A percentile compares a stretch with the other conserved stretches of the same genome.
Evolutionary conservation across 371 early-diverging fungal genomes (phyloP).

Genomic region (Mucor irregularis): DNA sequence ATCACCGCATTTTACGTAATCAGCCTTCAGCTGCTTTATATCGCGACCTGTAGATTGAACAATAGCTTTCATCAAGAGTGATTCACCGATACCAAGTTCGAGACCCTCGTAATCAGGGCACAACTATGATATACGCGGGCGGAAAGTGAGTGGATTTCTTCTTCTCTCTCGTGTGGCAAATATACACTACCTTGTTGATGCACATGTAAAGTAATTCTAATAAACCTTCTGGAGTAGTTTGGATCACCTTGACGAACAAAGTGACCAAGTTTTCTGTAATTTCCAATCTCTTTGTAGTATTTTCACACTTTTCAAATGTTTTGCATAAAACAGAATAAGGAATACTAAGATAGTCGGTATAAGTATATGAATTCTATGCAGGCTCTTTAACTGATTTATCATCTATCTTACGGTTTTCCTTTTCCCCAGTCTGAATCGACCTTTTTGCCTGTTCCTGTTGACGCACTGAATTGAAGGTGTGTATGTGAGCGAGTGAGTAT

Average conservation of each 20-base stretch:
- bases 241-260: slow-evolving; percentile 78
- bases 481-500: background rate
- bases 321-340: slow-evolving; percentile 86
- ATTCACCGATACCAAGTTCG: slow-evolving; percentile 97
- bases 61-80: slow-evolving; percentile 92
- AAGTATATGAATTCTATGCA: background rate
- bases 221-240: slow-evolving; percentile 68
- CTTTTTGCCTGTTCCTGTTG: slow-evolving; percentile 1
- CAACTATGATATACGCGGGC: slow-evolving; percentile 53
- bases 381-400: background rate
- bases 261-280: slow-evolving; percentile 80
- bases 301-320: slow-evolving; percentile 85
- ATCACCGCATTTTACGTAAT: slow-evolving; percentile 84
- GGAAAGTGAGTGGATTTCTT: background rate
- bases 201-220: slow-evolving; percentile 87
- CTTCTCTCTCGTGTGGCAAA: too few relatives aligned
- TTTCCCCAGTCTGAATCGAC: slow-evolving; percentile 2
- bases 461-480: slow-evolving; percentile 13
- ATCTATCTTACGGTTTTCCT: slow-evolving; percentile 10
- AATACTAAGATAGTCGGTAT: too few relatives aligned
- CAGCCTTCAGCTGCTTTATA: slow-evolving; percentile 76
- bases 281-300: slow-evolving; percentile 69
- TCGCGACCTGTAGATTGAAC: slow-evolving; percentile 86
- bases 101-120: slow-evolving; percentile 95
- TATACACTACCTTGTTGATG: slow-evolving; percentile 91